Base-by-base conservation (phyloP, 805 yeast genomes). In the Yarrowia sp. region DNA sequence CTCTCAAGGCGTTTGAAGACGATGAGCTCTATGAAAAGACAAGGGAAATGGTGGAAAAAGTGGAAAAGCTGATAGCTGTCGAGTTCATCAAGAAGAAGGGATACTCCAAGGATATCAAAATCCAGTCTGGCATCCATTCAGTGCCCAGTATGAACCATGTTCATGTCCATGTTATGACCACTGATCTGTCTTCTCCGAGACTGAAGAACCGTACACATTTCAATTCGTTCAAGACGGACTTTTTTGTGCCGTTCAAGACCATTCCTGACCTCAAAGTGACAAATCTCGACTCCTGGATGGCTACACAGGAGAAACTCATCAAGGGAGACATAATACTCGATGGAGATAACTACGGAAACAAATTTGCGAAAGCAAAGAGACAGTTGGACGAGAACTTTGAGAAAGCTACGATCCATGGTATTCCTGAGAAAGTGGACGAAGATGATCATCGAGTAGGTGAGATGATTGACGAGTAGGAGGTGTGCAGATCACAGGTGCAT, bases 111-210 rank as follows among this genome's bases (percentile, higher is more conserved):
- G 33, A 58, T 24, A 17, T 61, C 13, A 34, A 36, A 12, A 34
- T 61, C 44, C 42, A 61, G 38, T 61, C 66, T 1, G 66, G 66
- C 2, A 47, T 61, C 24, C 96, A 91, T 76, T 76, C 89, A 5
- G 82, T 82, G 1, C 96, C 96, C 2, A 87, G 92, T 0, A 74
- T 90, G 82, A 77, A 76, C 46, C 89, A 91, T 74, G 72, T 90
- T 53, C 96, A 91, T 73, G 78, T 91, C 19, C 96, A 91, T 77
- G 85, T 91, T 30, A 80, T 91, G 58, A 86, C 92, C 0, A 79
- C 78, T 60, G 96, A 91, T 75, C 83, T 88, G 72, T 72, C 79
- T 70, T 84, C 90, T 10, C 77, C 77, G 0, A 73, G 79, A 33
- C 68, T 90, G 78, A 90, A 89, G 74, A 79, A 86, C 71, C 84